Percentiles rank a stretch among this genome's conserved stretches.
phyloP scores from a whole-genome alignment of 305 asterid species.

The Euphrasia arctica region DNA sequence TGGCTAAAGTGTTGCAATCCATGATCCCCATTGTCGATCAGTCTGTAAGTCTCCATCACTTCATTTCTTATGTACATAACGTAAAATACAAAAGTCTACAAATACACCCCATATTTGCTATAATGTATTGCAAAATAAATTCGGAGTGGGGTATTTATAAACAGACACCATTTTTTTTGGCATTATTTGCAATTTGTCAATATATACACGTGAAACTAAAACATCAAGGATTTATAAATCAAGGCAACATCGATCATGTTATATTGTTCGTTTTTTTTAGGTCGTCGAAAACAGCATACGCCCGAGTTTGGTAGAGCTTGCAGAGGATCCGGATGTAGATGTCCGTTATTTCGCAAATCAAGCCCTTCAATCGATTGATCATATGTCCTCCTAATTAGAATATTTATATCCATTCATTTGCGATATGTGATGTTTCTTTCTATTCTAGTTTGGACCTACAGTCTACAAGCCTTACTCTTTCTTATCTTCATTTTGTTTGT shows the following conservation, averaged over 20 bases:
- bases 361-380: constrained; percentile 60
- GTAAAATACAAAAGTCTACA: not conserved
- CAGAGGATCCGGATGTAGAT: constrained; percentile 85
- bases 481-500: constrained; percentile 14
- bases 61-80: not conserved
- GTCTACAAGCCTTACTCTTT: not conserved
- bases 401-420: not conserved
- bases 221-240: not conserved
- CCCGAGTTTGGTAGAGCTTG: constrained; percentile 69
- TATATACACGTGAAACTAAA: not conserved
- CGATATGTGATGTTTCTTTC: not conserved
- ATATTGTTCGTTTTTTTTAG: constrained; percentile 26
- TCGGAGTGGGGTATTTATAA: not conserved
- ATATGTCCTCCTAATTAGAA: constrained; percentile 34
- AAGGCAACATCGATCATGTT: not conserved
- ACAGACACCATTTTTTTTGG: not conserved
- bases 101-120: not conserved
- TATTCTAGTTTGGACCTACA: constrained; percentile 17
- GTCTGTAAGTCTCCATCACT: constrained; percentile 46
- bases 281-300: constrained; percentile 71
- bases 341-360: constrained; percentile 69
- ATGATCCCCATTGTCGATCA: constrained; percentile 60
- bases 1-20: constrained; percentile 27
- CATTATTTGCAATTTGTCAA: not conserved
- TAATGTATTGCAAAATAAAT: not conserved